These are phyloP conservation scores for Stagonosporopsis tanaceti DNA, from an alignment of 2,329 filamentous ascomycete genomes.

Conservation along the genomic window DNA sequence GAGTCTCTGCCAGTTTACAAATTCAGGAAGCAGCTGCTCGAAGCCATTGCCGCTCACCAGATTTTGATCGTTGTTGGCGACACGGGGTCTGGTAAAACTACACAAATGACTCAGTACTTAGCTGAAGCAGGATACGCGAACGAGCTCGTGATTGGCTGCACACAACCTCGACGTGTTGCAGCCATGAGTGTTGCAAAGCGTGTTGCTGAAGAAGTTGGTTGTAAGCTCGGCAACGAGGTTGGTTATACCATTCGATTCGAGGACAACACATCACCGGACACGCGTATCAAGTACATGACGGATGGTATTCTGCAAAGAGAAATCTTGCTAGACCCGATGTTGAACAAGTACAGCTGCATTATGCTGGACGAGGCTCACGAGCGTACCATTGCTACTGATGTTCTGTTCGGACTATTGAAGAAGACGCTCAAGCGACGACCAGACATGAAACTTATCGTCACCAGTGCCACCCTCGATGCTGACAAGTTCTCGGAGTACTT, in stretches of 20 bases:
- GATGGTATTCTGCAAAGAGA: slow-evolving; percentile 98
- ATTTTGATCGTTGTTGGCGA: slow-evolving; percentile 96
- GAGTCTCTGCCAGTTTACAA: slow-evolving; percentile 88
- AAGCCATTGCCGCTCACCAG: slow-evolving; percentile 87
- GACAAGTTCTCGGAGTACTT: slow-evolving; percentile 98
- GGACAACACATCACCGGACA: slow-evolving; percentile 87
- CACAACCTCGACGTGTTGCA: slow-evolving; percentile 94
- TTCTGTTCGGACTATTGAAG: slow-evolving; percentile 95
- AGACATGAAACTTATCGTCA: slow-evolving; percentile 98
- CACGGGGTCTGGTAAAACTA: slow-evolving; percentile 97
- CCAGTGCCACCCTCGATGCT: slow-evolving; percentile 96
- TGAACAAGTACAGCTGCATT: slow-evolving; percentile 94
- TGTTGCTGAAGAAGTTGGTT: slow-evolving; percentile 97
- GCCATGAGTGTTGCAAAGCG: slow-evolving; percentile 98
- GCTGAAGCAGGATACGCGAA: slow-evolving; percentile 91
- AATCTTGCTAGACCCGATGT: slow-evolving; percentile 92
- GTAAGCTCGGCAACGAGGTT: slow-evolving; percentile 89
- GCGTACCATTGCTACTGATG: slow-evolving; percentile 94
- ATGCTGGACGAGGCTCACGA: slow-evolving; percentile 99
- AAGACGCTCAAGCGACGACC: slow-evolving; percentile 81
- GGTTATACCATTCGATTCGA: slow-evolving; percentile 99
- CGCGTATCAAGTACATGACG: slow-evolving; percentile 99
- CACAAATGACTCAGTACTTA: slow-evolving; percentile 92
- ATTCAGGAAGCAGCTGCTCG: slow-evolving; percentile 85
- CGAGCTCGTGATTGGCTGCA: slow-evolving; percentile 90